Evolutionary conservation across 179 eudicot genomes (phyloP).

Genomic region (Silene coronaria): DNA sequence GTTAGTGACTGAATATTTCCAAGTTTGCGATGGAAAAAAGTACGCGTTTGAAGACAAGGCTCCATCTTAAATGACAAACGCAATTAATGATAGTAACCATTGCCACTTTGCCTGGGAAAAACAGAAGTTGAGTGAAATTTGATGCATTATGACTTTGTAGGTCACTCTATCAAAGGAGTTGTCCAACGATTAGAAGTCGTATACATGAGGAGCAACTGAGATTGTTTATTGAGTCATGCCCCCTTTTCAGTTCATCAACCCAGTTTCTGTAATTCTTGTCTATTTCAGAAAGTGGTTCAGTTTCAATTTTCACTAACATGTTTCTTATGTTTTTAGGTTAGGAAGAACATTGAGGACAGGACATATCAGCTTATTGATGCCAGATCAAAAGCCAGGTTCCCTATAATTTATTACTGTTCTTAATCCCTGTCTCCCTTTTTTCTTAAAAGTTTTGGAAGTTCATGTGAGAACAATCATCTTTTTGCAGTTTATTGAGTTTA

Average conservation of each 20-base stretch:
- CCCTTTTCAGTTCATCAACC: neutral
- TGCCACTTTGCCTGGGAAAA: neutral
- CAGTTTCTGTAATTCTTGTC: neutral
- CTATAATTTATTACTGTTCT: neutral
- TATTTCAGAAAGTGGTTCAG: neutral
- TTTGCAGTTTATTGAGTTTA: neutral
- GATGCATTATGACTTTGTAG: neutral
- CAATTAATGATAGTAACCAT: neutral
- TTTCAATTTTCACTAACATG: neutral
- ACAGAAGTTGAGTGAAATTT: neutral
- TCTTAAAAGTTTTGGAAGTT: neutral
- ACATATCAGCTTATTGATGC: conserved; percentile 77
- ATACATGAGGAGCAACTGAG: neutral
- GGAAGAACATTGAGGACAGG: conserved; percentile 58
- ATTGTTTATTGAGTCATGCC: neutral
- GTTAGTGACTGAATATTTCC: neutral
- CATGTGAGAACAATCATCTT: neutral
- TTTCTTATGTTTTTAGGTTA: conserved; percentile 41
- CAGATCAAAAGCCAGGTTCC: conserved; percentile 77
- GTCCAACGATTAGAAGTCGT: neutral
- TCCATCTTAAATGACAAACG: neutral
- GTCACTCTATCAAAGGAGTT: neutral
- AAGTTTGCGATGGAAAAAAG: neutral
- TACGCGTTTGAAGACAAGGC: neutral
- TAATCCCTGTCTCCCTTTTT: neutral